phyloP scores from a whole-genome alignment of 352 stramenopile species.

The Pythium oligandrum region DNA sequence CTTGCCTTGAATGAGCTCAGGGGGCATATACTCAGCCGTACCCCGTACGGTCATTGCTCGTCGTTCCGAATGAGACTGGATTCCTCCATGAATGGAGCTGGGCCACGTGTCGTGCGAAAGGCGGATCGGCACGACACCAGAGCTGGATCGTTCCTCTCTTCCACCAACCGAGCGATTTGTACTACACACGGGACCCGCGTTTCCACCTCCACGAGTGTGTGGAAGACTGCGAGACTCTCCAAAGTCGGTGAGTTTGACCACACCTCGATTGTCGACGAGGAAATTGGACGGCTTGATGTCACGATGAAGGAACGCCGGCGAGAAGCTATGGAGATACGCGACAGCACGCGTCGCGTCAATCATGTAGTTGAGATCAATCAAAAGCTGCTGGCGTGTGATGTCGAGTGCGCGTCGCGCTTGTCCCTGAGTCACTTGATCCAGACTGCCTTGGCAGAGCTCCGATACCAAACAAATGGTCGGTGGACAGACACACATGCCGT shows the following conservation, averaged over 20 bases:
- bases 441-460: neutral
- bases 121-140: neutral
- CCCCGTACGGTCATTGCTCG: constrained; percentile 57
- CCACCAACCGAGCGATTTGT: neutral
- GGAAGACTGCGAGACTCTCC: neutral
- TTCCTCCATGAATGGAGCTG: neutral
- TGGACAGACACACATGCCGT: neutral
- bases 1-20: constrained; percentile 64
- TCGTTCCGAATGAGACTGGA: too few species aligned
- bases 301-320: neutral
- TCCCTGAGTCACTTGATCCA: neutral
- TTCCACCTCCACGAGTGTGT: neutral
- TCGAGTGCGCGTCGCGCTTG: neutral
- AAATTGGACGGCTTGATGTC: neutral
- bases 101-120: neutral
- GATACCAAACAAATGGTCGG: neutral
- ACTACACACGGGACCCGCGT: neutral
- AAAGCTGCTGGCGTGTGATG: neutral
- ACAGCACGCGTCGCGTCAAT: neutral
- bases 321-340: neutral
- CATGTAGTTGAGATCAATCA: constrained; percentile 1
- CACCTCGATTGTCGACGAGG: neutral
- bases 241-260: neutral
- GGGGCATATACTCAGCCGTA: constrained; percentile 68
- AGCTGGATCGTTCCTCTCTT: neutral